phyloP scores from a whole-genome alignment of 176 grass and related monocot genomes.

The Calamus simplicifolius region DNA sequence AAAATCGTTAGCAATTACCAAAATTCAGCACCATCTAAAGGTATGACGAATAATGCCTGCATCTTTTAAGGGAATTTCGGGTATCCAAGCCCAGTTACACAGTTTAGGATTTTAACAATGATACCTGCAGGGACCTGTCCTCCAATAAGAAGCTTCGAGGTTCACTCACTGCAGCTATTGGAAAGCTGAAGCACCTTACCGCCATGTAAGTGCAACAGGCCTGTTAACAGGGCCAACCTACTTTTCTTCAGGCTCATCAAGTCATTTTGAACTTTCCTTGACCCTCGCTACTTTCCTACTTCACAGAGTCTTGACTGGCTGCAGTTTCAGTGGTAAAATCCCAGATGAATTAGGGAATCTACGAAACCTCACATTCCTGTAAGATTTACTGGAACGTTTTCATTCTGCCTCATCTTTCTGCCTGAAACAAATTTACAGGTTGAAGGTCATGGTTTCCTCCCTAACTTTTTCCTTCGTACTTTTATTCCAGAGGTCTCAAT shows the following conservation, averaged over 20 bases:
- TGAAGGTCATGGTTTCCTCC: no score
- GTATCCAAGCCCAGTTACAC: background rate
- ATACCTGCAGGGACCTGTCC: conserved; percentile 60
- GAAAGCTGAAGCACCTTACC: conserved; percentile 66
- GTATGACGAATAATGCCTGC: no score
- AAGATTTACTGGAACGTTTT: conserved; percentile 11
- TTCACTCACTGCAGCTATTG: conserved; percentile 45
- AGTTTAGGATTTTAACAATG: background rate
- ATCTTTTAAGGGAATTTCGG: no score
- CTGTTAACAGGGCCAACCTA: background rate
- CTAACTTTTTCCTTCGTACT: no score
- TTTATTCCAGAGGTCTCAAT: conserved; percentile 63
- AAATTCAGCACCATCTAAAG: no score
- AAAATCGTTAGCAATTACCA: no score
- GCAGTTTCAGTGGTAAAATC: conserved; percentile 70
- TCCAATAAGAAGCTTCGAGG: conserved; percentile 58
- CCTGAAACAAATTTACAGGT: no score
- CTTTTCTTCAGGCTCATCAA: background rate
- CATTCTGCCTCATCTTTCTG: no score
- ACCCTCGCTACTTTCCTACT: background rate
- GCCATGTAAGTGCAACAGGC: conserved; percentile 46
- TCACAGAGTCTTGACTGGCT: conserved; percentile 65
- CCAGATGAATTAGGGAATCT: conserved; percentile 61
- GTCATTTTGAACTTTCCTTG: no score
- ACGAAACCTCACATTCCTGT: conserved; percentile 60